A percentile compares a stretch with the other conserved stretches of the same genome.
Evolutionary conservation across 2,329 filamentous ascomycete genomes (phyloP).

Genomic region (Colletotrichum sp.): DNA sequence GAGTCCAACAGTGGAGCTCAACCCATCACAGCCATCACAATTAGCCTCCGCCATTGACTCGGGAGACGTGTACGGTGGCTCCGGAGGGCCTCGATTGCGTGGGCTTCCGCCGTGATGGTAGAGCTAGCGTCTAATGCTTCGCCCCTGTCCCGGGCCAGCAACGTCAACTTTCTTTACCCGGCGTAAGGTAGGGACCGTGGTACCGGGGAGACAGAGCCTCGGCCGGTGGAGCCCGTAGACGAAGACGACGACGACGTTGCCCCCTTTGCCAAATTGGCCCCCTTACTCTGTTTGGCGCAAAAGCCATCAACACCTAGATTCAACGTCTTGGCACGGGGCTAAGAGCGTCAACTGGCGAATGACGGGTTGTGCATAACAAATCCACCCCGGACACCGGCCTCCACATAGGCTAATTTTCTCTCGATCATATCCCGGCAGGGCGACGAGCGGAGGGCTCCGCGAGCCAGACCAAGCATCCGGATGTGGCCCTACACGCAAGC

Average conservation of each 20-base stretch:
- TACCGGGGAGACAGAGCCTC: neutral
- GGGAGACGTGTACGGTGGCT: neutral
- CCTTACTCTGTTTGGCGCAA: neutral
- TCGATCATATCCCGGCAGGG: neutral
- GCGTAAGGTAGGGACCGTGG: neutral
- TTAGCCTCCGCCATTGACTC: neutral
- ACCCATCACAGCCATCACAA: neutral
- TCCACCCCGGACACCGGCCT: neutral
- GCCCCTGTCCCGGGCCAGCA: neutral
- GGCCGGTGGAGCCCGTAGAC: neutral
- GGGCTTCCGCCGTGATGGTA: neutral
- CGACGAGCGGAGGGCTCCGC: neutral
- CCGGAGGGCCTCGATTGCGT: conserved; percentile 3
- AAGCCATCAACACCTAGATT: neutral
- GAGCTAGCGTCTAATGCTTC: neutral
- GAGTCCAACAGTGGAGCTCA: neutral
- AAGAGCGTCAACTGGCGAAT: neutral
- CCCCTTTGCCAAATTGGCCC: neutral
- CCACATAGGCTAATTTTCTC: neutral
- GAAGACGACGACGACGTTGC: neutral
- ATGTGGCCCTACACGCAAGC: conserved; percentile 9
- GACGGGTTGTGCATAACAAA: neutral
- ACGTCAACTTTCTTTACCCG: neutral
- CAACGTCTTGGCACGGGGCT: neutral
- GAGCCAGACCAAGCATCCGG: neutral